These are phyloP conservation scores for Aspergillus jensenii DNA, from an alignment of 2,329 filamentous ascomycete genomes.

Conservation along the genomic window DNA sequence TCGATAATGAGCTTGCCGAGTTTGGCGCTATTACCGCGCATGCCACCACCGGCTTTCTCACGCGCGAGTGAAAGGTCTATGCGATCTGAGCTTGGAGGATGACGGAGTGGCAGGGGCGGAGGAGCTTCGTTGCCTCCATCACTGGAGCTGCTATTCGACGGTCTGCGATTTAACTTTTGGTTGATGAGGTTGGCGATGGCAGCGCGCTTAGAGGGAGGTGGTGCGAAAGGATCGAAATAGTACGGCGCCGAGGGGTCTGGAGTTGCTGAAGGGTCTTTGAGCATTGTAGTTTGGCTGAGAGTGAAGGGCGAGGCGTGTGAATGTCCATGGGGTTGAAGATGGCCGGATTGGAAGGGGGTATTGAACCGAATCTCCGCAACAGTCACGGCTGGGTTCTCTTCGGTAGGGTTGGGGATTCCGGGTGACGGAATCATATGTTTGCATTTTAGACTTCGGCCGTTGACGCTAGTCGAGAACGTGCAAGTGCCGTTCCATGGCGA, in stretches of 20 bases:
- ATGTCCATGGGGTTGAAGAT: conserved; percentile 26
- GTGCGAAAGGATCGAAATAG: conserved; percentile 4
- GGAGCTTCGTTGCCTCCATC: conserved; percentile 15
- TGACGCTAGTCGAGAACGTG: conserved; percentile 76
- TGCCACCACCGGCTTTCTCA: conserved; percentile 83
- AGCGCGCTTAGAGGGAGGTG: conserved; percentile 26
- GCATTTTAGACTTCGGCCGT: conserved; percentile 72
- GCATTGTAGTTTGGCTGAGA: conserved; percentile 19
- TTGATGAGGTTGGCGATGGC: conserved; percentile 34
- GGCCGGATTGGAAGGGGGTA: conserved; percentile 59
- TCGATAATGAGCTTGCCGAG: conserved; percentile 89
- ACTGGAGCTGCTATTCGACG: conserved; percentile 31
- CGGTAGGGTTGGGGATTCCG: conserved; percentile 18
- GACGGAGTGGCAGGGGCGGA: conserved; percentile 22
- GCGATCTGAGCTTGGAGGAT: conserved; percentile 39
- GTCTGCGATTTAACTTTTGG: conserved; percentile 30
- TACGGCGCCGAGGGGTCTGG: conserved; percentile 4
- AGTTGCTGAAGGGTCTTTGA: conserved; percentile 11
- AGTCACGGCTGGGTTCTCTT: conserved; percentile 43
- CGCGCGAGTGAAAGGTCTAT: conserved; percentile 75
- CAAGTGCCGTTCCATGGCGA: conserved; percentile 88
- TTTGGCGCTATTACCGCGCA: conserved; percentile 83
- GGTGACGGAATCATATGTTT: conserved; percentile 62
- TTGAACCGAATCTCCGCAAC: conserved; percentile 91
- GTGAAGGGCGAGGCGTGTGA: conserved; percentile 25